Evolutionary conservation across 257 asterid genomes (phyloP), one percentile per base, ranked within the genome.

Genomic region (Salvia hispanica): DNA sequence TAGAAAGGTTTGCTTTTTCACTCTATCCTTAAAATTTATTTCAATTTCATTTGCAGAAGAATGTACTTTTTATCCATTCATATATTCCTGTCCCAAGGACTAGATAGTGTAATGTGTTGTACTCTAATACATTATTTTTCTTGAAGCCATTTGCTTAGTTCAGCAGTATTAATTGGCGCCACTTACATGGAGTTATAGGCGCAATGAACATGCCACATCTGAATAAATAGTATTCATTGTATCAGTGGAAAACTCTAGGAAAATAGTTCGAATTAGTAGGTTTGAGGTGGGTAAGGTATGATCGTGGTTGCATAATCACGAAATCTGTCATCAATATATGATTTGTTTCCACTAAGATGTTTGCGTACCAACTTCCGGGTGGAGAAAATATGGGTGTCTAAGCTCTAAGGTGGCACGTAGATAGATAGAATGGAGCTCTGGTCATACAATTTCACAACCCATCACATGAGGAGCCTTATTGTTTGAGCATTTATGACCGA

Each of bases 1-100:
- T 74, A 75, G 76, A 50, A 40, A 39, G 78, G 84, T 79, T 69
- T 50, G 73, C 34, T 33, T 71, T 50, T 48, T 13, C 39, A 21
- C 59, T 25, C 28, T 33, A 15, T 18, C 42, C 64, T 15, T 5
- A 8, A 1, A 28, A 64, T 62, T 42, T 36, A 47, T 42, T 66
- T 53, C 70, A 54, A 12, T 31, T 47, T 33, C 36, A 44, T 54
- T n/a, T 45, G 64, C 74, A 3, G 10, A 31, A 39, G 52, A 67
- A 31, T 43, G 40, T 58, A 50, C 31, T 40, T 39, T 40, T 39
- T 40, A 33, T 18, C 16, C 44, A 36, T 53, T 39, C 31, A 53
- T 9, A 39, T 39, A 39, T 60, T 34, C 56, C 47, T 43, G 48
- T 1, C 31, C 31, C 31, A 31, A 15, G 25, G 51, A 37, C 58